Conservation (phyloP, 176 grass and related monocot species). For the Carex pumila region DNA sequence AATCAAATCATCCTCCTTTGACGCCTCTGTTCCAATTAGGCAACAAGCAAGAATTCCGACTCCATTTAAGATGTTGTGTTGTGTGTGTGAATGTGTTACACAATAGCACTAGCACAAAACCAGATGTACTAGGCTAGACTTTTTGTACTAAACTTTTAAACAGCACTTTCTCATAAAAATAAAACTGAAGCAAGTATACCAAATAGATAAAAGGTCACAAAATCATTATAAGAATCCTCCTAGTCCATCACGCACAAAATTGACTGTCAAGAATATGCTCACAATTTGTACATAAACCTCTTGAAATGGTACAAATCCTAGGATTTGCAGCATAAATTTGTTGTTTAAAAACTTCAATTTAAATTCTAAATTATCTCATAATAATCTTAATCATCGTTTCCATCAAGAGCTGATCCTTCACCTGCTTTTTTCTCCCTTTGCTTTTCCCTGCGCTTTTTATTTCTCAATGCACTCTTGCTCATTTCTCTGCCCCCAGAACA, state of each 20-base stretch:
- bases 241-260: background rate
- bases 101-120: background rate
- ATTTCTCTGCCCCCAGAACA: conserved; percentile 43
- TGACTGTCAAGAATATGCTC: conserved; percentile 38
- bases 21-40: too few relatives aligned
- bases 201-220: background rate
- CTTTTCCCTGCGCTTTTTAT: conserved; percentile 92
- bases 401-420: conserved; percentile 40
- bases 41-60: too few relatives aligned
- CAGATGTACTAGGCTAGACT: background rate
- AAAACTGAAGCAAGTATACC: background rate
- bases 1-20: too few relatives aligned
- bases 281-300: conserved; percentile 16
- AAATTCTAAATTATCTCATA: conserved; percentile 12
- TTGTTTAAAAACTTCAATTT: background rate
- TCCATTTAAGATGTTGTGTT: too few relatives aligned
- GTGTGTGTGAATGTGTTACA: background rate
- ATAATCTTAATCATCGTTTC: conserved; percentile 39
- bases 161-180: background rate
- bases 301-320: background rate
- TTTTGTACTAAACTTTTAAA: background rate
- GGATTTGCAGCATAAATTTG: background rate
- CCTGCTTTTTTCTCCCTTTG: conserved; percentile 76
- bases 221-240: background rate
- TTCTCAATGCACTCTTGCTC: conserved; percentile 96